Base-by-base conservation (phyloP, 2,329 filamentous ascomycete genomes). In the Penicillium nordicum region DNA sequence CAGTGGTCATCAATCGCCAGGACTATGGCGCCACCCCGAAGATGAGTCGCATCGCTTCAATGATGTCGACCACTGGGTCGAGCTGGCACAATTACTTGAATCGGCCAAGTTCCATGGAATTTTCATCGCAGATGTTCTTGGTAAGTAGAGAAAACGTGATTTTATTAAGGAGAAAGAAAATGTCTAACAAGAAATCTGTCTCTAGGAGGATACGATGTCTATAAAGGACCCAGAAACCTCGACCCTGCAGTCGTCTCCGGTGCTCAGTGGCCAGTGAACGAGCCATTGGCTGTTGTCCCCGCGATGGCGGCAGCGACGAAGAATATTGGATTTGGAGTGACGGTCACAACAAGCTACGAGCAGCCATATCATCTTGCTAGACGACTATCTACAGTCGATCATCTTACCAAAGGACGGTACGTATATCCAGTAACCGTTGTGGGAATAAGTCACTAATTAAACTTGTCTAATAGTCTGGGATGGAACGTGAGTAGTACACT, bases 221-320 rank as follows among this genome's bases (percentile, higher is more conserved):
- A 88, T 72, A 84, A 84, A 57, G 81, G 84, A 0, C 83, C 83
- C 0, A 72, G 76, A 4, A 86, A 83, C 57, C 76, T 88, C 3
- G 79, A 81, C 3, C 81, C 86, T 0, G 83, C 85, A 0, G 80
- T 88, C 47, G 69, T 79, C 0, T 83, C 84, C 0, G 87, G 84
- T 1, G 84, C 86, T 0, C 87, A 89, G 69, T 89, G 84, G 80
- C 87, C 87, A 0, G 84, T 88, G n/a, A 88, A 87, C 57, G 86
- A 89, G 67, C 86, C 86, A 0, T 66, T 89, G 1, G 80, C 82
- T 1, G 79, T 85, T 2, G 77, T 89, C 0, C 79, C 85, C 2
- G 85, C 86, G 2, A 87, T 89, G 85, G 86, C 86, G 0, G 85
- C 86, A 1, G 86, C 78, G 0, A 89, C 87, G 0, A 80, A 83